Evolutionary conservation across 192 early-diverging fungal species (phyloP).

Genomic region (Coemansia asiatica): DNA sequence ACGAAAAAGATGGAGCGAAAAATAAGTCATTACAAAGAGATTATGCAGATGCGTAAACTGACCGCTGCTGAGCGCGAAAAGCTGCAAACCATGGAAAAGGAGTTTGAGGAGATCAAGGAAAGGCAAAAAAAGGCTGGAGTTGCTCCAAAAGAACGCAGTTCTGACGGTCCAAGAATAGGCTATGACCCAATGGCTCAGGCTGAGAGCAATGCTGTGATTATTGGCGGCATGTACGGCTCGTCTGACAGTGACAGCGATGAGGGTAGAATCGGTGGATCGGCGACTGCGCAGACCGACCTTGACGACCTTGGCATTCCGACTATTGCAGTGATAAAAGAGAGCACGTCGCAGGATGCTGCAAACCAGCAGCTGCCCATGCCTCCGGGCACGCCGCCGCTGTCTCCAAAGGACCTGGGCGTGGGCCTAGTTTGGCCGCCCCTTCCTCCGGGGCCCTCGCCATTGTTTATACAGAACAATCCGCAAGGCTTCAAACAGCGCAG

Average conservation of each 20-base stretch:
- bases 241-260: slow-evolving; percentile 12
- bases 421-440: slow-evolving; percentile 41
- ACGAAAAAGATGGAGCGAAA: slow-evolving; percentile 41
- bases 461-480: slow-evolving; percentile 23
- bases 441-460: slow-evolving; percentile 47
- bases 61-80: slow-evolving; percentile 41
- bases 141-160: not conserved
- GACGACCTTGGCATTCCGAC: slow-evolving; percentile 12
- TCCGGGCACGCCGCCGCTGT: slow-evolving; percentile 41
- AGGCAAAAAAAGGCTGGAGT: slow-evolving; percentile 46
- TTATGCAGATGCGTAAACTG: slow-evolving; percentile 29
- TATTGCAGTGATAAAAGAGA: not conserved
- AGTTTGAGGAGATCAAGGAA: slow-evolving; percentile 28
- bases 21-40: slow-evolving; percentile 38
- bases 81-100: slow-evolving; percentile 28
- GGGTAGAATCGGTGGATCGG: not conserved
- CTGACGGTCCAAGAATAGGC: slow-evolving; percentile 13
- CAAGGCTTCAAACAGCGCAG: slow-evolving; percentile 2
- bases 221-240: slow-evolving; percentile 16
- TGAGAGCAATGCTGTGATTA: slow-evolving; percentile 2
- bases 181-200: slow-evolving; percentile 39
- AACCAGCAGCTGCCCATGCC: slow-evolving; percentile 43
- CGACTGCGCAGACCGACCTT: not conserved
- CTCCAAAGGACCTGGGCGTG: slow-evolving; percentile 18
- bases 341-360: not conserved